A percentile compares a stretch with the other conserved stretches of the same genome.
phyloP scores from a whole-genome alignment of 345 rosid genomes.

The Ailanthus altissimus region DNA sequence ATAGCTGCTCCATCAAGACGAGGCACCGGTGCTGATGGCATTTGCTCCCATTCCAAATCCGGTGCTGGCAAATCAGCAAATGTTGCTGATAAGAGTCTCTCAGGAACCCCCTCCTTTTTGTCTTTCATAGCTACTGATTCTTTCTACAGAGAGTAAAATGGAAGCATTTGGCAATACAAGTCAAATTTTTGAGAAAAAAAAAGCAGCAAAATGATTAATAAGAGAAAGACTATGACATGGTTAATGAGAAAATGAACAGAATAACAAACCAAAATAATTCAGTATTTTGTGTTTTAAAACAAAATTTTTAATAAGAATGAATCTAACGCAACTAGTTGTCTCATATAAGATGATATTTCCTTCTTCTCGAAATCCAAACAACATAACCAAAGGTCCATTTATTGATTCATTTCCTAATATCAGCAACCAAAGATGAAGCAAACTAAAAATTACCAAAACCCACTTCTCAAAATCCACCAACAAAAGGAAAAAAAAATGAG shows the following conservation, averaged over 20 bases:
- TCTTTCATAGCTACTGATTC: conserved; percentile 18
- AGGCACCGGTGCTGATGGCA: conserved; percentile 85
- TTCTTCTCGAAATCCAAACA: background rate
- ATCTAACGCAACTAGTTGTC: background rate
- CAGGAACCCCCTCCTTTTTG: conserved; percentile 16
- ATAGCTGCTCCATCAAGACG: conserved; percentile 79
- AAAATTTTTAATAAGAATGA: background rate
- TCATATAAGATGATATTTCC: background rate
- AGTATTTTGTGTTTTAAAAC: background rate
- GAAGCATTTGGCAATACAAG: too few species aligned
- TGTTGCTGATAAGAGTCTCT: conserved; percentile 54
- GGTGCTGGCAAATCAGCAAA: conserved; percentile 79
- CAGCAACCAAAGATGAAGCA: background rate
- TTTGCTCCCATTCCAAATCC: conserved; percentile 69
- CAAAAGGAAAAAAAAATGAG: too few species aligned
- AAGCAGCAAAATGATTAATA: background rate
- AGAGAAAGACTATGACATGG: background rate
- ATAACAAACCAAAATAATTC: background rate
- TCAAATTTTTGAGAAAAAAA: too few species aligned
- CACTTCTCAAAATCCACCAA: background rate
- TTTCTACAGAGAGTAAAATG: conserved; percentile 31
- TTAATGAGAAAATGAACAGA: background rate
- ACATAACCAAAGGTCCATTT: background rate
- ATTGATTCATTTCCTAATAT: background rate
- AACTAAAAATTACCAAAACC: background rate